phyloP scores from a whole-genome alignment of 2,329 filamentous ascomycete genomes.

The Colletotrichum theobromicola region DNA sequence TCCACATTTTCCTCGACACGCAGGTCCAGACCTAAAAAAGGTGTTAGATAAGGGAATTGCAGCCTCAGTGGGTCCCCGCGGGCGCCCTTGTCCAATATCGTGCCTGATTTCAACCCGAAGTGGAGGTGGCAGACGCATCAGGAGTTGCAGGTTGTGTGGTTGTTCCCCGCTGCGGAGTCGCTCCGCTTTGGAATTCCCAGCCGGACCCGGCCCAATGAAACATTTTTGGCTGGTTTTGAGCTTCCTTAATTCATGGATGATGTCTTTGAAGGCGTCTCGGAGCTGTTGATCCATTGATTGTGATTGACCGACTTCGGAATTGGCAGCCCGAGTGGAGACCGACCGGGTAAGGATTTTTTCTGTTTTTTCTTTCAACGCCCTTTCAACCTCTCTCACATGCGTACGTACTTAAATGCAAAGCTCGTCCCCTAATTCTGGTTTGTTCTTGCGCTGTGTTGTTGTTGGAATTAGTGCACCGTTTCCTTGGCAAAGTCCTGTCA shows the following conservation, averaged over 20 bases:
- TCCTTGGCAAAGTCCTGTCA: neutral
- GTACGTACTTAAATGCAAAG: conserved; percentile 1
- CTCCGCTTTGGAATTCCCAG: neutral
- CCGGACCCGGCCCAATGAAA: neutral
- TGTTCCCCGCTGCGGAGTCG: conserved; percentile 13
- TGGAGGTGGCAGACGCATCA: conserved; percentile 11
- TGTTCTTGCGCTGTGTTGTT: neutral
- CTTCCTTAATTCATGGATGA: neutral
- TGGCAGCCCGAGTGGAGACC: neutral
- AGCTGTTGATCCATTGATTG: neutral
- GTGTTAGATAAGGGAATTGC: conserved; percentile 1
- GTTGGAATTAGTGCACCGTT: neutral
- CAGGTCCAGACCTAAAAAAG: neutral
- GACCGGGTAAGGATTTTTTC: neutral
- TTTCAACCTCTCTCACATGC: neutral
- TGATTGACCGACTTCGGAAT: conserved; percentile 13
- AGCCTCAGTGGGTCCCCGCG: neutral
- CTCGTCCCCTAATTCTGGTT: neutral
- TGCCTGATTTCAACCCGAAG: conserved; percentile 18
- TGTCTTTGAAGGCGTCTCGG: neutral
- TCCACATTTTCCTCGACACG: neutral
- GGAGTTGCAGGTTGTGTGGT: conserved; percentile 1
- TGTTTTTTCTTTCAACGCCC: neutral
- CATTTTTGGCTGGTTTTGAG: neutral
- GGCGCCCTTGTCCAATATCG: conserved; percentile 15